Evolutionary conservation across 345 rosid genomes (phyloP).

Genomic region (Pelargonium nanum): DNA sequence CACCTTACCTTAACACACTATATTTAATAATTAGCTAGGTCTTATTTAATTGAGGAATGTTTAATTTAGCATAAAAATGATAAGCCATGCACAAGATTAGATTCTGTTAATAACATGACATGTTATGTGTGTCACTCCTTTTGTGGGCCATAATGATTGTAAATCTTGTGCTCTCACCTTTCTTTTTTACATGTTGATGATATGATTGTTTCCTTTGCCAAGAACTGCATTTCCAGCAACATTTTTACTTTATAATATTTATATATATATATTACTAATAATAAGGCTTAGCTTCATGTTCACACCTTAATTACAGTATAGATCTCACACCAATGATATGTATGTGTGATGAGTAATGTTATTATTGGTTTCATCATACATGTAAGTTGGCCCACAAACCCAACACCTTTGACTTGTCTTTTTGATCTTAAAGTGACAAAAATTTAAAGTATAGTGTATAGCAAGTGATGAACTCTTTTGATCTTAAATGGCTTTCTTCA

Average conservation of each 20-base stretch:
- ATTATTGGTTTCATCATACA: background rate
- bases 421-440: slow-evolving; percentile 36
- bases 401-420: slow-evolving; percentile 25
- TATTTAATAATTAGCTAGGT: too few relatives aligned
- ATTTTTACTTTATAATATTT: too few relatives aligned
- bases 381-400: slow-evolving; percentile 22
- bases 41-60: too few relatives aligned
- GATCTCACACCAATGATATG: background rate
- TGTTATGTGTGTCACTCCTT: background rate
- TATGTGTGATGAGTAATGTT: background rate
- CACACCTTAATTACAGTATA: background rate
- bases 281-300: background rate
- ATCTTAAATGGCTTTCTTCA: slow-evolving; percentile 10
- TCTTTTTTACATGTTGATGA: background rate
- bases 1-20: too few relatives aligned
- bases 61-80: background rate
- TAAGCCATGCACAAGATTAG: background rate
- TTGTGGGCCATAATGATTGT: background rate
- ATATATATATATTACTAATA: background rate
- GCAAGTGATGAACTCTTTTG: background rate
- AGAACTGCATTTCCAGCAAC: background rate
- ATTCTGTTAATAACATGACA: background rate
- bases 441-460: too few relatives aligned
- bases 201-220: background rate
- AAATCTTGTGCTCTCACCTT: background rate